Evolutionary conservation across 768 basidiomycete species (phyloP).

Genomic region (Mycena belliarum): DNA sequence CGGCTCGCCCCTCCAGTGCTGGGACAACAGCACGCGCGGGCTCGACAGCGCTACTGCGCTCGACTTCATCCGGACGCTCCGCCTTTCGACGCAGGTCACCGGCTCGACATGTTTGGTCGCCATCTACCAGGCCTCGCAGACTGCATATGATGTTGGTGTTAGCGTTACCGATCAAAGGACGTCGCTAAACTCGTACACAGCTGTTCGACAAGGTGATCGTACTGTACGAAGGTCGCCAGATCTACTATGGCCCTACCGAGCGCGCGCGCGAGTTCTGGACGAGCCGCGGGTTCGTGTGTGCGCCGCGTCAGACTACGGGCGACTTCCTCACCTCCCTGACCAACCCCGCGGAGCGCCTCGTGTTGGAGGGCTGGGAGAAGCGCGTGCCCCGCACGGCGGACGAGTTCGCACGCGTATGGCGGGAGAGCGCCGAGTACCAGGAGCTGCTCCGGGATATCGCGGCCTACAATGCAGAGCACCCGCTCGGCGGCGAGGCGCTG

Average conservation of each 20-base stretch:
- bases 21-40: constrained; percentile 45
- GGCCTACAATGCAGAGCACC: constrained; percentile 31
- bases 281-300: constrained; percentile 46
- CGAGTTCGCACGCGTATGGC: constrained; percentile 43
- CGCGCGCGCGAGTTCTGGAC: constrained; percentile 46
- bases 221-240: constrained; percentile 47
- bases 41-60: constrained; percentile 36
- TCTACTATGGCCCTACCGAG: constrained; percentile 45
- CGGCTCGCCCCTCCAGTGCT: constrained; percentile 42
- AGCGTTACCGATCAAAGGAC: background rate
- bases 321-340: constrained; percentile 49
- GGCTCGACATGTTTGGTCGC: constrained; percentile 44
- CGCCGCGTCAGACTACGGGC: constrained; percentile 45
- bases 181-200: constrained; percentile 2
- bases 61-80: constrained; percentile 46
- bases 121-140: constrained; percentile 45
- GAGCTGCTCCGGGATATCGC: constrained; percentile 29
- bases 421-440: constrained; percentile 34
- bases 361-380: constrained; percentile 35
- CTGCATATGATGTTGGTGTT: constrained; percentile 36
- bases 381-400: constrained; percentile 42
- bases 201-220: constrained; percentile 49
- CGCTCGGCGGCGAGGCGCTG: constrained; percentile 28
- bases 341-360: constrained; percentile 37
- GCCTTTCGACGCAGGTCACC: constrained; percentile 40